Conservation (phyloP, 768 basidiomycete genomes). For the Gautieria morchelliformis region DNA sequence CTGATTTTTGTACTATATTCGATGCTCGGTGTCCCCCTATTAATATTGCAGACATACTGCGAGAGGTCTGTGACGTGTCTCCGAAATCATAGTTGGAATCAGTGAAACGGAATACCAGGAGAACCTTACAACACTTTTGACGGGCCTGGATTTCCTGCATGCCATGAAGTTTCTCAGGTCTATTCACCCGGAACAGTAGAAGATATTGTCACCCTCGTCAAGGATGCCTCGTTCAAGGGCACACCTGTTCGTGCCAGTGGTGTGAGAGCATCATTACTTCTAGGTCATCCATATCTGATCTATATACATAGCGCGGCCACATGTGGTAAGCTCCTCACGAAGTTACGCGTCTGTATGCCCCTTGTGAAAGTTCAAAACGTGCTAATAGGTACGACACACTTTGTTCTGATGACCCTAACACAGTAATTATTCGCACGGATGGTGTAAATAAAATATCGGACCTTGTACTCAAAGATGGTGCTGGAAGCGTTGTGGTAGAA, state of each 20-base stretch:
- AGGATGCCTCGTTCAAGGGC: slow-evolving; percentile 2
- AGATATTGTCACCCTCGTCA: slow-evolving; percentile 7
- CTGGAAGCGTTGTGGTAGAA: slow-evolving; percentile 2
- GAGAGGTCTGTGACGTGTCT: neutral
- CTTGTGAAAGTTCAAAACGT: neutral
- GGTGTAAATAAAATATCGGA: slow-evolving; percentile 7
- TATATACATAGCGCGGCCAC: neutral
- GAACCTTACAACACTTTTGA: slow-evolving; percentile 7
- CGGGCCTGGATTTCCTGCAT: slow-evolving; percentile 9
- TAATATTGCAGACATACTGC: neutral
- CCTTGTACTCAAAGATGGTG: slow-evolving; percentile 1
- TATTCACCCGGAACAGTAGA: slow-evolving; percentile 5
- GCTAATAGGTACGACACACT: slow-evolving; percentile 8
- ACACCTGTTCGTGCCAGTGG: slow-evolving; percentile 9
- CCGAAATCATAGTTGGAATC: neutral
- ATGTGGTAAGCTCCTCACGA: neutral
- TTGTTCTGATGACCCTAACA: slow-evolving; percentile 10
- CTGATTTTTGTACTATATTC: too few relatives aligned
- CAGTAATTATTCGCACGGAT: slow-evolving; percentile 9
- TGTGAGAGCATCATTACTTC: neutral
- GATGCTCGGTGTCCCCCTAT: too few relatives aligned
- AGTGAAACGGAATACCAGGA: neutral
- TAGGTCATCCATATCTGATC: neutral
- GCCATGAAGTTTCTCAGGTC: slow-evolving; percentile 6
- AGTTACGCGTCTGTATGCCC: too few relatives aligned